Conservation (phyloP, 129 eudicot genomes). For the Smallanthus sonchifolius region DNA sequence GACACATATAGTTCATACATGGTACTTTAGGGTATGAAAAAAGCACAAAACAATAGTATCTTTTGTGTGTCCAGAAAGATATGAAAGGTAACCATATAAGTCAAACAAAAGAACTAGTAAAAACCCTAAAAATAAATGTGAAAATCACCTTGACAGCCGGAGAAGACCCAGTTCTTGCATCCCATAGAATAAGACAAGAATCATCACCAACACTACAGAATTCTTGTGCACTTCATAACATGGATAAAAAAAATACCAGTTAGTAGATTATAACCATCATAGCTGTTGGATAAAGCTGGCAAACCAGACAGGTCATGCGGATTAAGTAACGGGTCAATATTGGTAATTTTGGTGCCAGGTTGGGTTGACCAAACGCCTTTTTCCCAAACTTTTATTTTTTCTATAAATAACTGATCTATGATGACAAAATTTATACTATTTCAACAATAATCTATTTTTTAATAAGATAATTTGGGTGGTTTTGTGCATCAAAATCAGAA, state of each 20-base stretch:
- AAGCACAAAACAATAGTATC: not conserved
- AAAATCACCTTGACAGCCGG: slow-evolving; percentile 76
- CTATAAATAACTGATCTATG: not conserved
- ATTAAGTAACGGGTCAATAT: not conserved
- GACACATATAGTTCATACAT: not conserved
- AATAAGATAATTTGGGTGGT: not conserved
- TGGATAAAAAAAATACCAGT: slow-evolving; percentile 8
- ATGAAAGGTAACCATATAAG: not conserved
- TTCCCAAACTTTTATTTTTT: not conserved
- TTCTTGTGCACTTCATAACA: slow-evolving; percentile 69
- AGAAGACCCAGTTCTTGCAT: slow-evolving; percentile 70
- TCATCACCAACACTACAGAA: slow-evolving; percentile 99
- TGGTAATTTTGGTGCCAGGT: not conserved
- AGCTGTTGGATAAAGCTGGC: not conserved
- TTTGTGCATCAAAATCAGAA: not conserved
- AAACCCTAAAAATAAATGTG: not conserved
- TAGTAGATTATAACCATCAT: slow-evolving; percentile 8
- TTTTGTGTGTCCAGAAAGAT: not conserved
- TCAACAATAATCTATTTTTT: not conserved
- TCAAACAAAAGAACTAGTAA: not conserved
- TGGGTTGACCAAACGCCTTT: not conserved
- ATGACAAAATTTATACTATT: not conserved
- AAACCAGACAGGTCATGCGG: not conserved
- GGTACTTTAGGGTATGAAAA: not conserved
- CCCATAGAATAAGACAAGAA: slow-evolving; percentile 96